These are phyloP conservation scores for Vickermania spadyakhi DNA, from an alignment of 208 protist species.

Conservation along the genomic window DNA sequence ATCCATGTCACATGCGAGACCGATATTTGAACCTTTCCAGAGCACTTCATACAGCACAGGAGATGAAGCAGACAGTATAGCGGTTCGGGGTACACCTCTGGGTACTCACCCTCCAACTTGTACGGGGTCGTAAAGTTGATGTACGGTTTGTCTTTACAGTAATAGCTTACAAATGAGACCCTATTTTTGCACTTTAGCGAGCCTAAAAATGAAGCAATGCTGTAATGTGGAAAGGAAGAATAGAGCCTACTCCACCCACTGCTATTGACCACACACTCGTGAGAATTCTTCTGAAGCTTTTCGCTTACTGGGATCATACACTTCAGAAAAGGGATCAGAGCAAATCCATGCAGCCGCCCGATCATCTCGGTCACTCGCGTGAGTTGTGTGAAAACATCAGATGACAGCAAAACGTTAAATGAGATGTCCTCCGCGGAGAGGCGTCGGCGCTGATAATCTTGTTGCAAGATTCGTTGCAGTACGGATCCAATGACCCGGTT, in stretches of 20 bases:
- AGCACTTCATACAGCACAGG: constrained; percentile 35
- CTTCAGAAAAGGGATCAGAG: constrained; percentile 11
- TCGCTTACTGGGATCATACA: constrained; percentile 20
- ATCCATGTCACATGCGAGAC: constrained; percentile 74
- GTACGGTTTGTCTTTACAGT: constrained; percentile 51
- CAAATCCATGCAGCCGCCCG: constrained; percentile 46
- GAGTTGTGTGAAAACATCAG: constrained; percentile 23
- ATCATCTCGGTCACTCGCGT: constrained; percentile 38
- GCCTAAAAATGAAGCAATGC: constrained; percentile 38
- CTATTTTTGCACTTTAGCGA: constrained; percentile 29
- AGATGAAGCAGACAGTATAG: constrained; percentile 50
- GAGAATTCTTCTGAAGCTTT: constrained; percentile 10
- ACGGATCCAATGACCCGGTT: constrained; percentile 46
- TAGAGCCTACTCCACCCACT: constrained; percentile 30
- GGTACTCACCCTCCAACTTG: constrained; percentile 14
- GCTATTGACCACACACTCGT: constrained; percentile 38
- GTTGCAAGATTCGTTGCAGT: constrained; percentile 41
- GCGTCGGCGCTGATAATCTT: not conserved
- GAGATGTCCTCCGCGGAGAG: not conserved
- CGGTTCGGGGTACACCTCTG: constrained; percentile 50
- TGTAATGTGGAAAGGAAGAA: constrained; percentile 35
- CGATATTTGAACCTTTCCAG: constrained; percentile 34
- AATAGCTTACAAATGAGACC: constrained; percentile 59
- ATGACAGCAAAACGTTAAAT: constrained; percentile 14
- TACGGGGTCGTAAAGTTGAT: constrained; percentile 45